Percentiles rank a stretch among this genome's conserved stretches.
phyloP scores from a whole-genome alignment of 345 rosid species.

The Barbarea vulgaris region DNA sequence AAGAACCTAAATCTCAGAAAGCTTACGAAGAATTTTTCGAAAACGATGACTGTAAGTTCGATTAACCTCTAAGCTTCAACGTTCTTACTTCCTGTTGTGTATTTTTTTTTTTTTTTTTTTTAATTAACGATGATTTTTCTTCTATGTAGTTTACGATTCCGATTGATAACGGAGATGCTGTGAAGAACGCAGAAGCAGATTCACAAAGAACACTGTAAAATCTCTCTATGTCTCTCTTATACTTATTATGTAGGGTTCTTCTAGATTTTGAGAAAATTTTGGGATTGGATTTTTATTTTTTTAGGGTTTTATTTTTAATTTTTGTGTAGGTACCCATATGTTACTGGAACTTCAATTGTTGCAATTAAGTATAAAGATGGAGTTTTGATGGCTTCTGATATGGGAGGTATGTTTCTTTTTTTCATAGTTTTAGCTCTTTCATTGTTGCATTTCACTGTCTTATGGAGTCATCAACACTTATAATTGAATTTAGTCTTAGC shows the following conservation, averaged over 20 bases:
- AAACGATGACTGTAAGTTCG: constrained; percentile 42
- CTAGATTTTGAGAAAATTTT: background rate
- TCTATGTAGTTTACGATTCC: constrained; percentile 36
- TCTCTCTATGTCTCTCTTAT: background rate
- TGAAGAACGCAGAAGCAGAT: constrained; percentile 44
- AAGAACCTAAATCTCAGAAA: constrained; percentile 19
- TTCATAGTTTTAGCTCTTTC: background rate
- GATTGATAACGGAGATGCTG: constrained; percentile 37
- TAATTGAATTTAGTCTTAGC: background rate
- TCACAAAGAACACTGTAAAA: constrained; percentile 58
- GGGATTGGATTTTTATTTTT: background rate
- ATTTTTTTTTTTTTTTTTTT: background rate
- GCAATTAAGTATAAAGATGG: constrained; percentile 97
- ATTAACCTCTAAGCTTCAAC: background rate
- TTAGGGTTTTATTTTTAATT: constrained; percentile 29
- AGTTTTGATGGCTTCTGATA: constrained; percentile 93
- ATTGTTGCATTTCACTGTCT: background rate
- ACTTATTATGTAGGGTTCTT: constrained; percentile 10
- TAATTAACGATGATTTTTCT: background rate
- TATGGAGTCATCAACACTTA: background rate
- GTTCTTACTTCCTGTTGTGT: background rate
- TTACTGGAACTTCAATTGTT: constrained; percentile 91
- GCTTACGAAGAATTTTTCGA: background rate
- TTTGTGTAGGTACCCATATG: constrained; percentile 72
- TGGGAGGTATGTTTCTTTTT: constrained; percentile 63